phyloP scores from a whole-genome alignment of 352 stramenopile genomes.

The Pythium sukuiense region DNA sequence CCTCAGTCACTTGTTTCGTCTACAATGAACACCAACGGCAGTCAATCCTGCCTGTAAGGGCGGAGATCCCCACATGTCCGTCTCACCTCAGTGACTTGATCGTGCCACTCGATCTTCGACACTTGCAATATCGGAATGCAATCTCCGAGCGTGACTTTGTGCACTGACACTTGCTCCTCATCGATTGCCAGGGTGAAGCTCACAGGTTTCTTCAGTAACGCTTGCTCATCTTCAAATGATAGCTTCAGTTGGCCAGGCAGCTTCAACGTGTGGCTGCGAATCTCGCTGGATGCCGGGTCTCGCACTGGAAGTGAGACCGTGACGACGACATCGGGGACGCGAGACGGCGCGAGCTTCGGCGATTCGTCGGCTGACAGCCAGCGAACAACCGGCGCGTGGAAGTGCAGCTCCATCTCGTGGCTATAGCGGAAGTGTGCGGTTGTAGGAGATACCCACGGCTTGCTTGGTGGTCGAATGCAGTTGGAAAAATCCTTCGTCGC shows the following conservation, averaged over 20 bases:
- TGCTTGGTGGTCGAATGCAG: background rate
- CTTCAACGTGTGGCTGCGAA: background rate
- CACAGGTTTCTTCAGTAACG: slow-evolving; percentile 37
- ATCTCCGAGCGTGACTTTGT: slow-evolving; percentile 40
- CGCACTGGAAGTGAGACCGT: slow-evolving; percentile 16
- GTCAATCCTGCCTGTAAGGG: background rate
- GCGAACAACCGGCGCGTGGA: slow-evolving; percentile 10
- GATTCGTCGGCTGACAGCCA: slow-evolving; percentile 2
- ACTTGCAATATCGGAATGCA: slow-evolving; percentile 55
- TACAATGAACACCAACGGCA: background rate
- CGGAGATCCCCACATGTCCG: background rate
- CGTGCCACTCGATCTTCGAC: slow-evolving; percentile 39
- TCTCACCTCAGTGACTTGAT: slow-evolving; percentile 11
- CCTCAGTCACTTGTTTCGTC: slow-evolving; percentile 31
- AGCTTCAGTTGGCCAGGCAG: slow-evolving; percentile 45
- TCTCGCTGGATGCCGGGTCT: slow-evolving; percentile 4
- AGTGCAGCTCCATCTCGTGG: slow-evolving; percentile 23
- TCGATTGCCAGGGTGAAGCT: slow-evolving; percentile 43
- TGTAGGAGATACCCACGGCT: background rate
- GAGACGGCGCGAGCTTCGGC: slow-evolving; percentile 11
- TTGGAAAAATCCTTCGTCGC: slow-evolving; percentile 6
- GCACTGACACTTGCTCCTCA: slow-evolving; percentile 30
- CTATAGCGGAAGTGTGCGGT: too few relatives aligned
- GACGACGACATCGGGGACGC: slow-evolving; percentile 11
- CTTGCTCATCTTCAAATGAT: slow-evolving; percentile 36